These are phyloP conservation scores for Rhodotorula sp. DNA, from an alignment of 1,284 basidiomycete genomes.

Conservation along the genomic window DNA sequence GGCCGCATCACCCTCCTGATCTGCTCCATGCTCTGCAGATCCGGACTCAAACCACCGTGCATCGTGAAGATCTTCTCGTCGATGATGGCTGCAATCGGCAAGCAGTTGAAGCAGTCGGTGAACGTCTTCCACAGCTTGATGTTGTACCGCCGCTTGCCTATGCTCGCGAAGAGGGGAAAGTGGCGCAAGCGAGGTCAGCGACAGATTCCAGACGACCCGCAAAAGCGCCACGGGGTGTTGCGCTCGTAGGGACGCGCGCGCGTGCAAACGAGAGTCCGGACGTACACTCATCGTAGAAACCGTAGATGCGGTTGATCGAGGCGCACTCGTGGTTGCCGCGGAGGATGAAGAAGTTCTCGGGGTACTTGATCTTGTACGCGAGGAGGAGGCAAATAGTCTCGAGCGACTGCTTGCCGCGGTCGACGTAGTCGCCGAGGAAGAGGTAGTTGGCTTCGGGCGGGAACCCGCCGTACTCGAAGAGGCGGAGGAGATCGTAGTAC, in stretches of 20 bases:
- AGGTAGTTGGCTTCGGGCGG: constrained; percentile 93
- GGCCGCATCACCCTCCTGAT: constrained; percentile 99
- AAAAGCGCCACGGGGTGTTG: no score
- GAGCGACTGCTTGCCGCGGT: constrained; percentile 89
- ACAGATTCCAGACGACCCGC: not conserved
- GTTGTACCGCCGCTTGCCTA: constrained; percentile 95
- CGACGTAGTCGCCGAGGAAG: constrained; percentile 93
- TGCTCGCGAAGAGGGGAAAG: not conserved
- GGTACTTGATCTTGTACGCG: constrained; percentile 79
- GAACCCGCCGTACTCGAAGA: constrained; percentile 94
- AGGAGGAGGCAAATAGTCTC: constrained; percentile 76
- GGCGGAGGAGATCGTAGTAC: constrained; percentile 89
- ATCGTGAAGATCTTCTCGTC: constrained; percentile 94
- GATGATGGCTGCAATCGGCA: constrained; percentile 93
- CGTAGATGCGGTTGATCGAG: constrained; percentile 92
- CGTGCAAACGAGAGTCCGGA: constrained; percentile 35
- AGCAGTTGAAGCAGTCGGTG: constrained; percentile 94
- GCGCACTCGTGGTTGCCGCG: constrained; percentile 94
- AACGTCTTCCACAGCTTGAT: constrained; percentile 99
- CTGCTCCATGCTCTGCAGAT: constrained; percentile 99
- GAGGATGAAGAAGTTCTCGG: constrained; percentile 95
- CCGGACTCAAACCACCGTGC: constrained; percentile 88
- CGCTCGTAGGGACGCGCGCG: no score
- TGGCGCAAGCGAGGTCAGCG: no score
- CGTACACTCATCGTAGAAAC: constrained; percentile 94